Evolutionary conservation across 176 grass and related monocot genomes (phyloP).

Genomic region (Eragrostis nindensis): DNA sequence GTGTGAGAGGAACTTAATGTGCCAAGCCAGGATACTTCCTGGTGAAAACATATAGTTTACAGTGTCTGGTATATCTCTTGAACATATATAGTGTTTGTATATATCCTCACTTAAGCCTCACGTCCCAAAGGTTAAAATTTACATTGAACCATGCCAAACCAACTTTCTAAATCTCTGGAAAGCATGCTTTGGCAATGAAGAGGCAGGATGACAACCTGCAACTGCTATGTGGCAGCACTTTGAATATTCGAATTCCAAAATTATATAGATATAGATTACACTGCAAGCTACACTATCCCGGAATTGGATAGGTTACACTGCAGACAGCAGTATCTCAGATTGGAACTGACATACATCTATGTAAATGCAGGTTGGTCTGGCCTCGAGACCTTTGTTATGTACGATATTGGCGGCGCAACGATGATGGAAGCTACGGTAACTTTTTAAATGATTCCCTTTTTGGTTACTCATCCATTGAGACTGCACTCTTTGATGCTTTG

Average conservation of each 20-base stretch:
- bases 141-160: not conserved
- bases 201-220: not conserved
- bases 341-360: slow-evolving; percentile 24
- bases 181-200: slow-evolving; percentile 3
- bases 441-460: slow-evolving; percentile 32
- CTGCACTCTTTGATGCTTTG: slow-evolving; percentile 4
- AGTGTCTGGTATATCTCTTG: slow-evolving; percentile 15
- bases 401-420: slow-evolving; percentile 95
- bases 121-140: not conserved
- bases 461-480: slow-evolving; percentile 41
- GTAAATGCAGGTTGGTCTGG: slow-evolving; percentile 80
- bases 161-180: slow-evolving; percentile 25
- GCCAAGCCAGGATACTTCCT: not conserved
- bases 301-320: slow-evolving; percentile 18
- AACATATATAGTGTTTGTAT: not conserved
- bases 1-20: slow-evolving; percentile 1
- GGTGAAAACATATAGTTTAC: slow-evolving; percentile 1
- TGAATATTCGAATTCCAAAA: slow-evolving; percentile 1
- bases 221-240: slow-evolving; percentile 4
- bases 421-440: slow-evolving; percentile 98
- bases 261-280: slow-evolving; percentile 24
- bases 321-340: slow-evolving; percentile 21
- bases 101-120: not conserved
- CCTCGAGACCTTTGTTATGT: slow-evolving; percentile 97
- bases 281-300: slow-evolving; percentile 22